These are phyloP conservation scores for Botryotinia narcissicola DNA, from an alignment of 2,329 filamentous ascomycete species.

Conservation along the genomic window DNA sequence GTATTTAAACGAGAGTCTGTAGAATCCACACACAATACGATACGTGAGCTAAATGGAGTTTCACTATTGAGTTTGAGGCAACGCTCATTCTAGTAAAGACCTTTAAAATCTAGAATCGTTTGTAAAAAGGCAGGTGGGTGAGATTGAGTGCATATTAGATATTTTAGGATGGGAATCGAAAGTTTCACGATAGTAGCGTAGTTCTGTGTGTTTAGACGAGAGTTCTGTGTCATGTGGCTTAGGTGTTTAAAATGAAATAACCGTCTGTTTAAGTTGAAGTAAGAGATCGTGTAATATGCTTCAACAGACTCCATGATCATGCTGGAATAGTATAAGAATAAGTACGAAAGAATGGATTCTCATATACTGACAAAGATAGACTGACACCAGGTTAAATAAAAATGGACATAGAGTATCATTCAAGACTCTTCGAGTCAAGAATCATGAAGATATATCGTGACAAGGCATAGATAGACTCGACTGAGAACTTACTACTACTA, in stretches of 20 bases:
- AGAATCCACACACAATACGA: too few species aligned
- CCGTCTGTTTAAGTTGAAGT: neutral
- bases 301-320: accelerated
- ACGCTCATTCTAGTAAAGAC: neutral
- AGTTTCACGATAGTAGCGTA: neutral
- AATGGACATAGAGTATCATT: accelerated
- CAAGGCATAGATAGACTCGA: neutral
- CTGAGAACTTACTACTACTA: too few species aligned
- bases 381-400: neutral
- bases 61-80: neutral
- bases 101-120: neutral
- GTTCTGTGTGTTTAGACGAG: neutral
- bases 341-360: neutral
- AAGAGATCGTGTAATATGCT: accelerated
- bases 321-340: accelerated
- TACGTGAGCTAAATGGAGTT: neutral
- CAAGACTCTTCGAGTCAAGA: neutral
- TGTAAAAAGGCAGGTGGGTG: neutral
- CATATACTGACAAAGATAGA: neutral
- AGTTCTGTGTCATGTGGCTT: neutral
- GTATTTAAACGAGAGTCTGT: neutral
- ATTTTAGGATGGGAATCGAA: neutral
- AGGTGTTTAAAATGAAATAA: neutral
- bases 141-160: neutral
- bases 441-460: neutral